Conservation (phyloP, 2,329 filamentous ascomycete genomes). For the Akanthomyces lecanii region DNA sequence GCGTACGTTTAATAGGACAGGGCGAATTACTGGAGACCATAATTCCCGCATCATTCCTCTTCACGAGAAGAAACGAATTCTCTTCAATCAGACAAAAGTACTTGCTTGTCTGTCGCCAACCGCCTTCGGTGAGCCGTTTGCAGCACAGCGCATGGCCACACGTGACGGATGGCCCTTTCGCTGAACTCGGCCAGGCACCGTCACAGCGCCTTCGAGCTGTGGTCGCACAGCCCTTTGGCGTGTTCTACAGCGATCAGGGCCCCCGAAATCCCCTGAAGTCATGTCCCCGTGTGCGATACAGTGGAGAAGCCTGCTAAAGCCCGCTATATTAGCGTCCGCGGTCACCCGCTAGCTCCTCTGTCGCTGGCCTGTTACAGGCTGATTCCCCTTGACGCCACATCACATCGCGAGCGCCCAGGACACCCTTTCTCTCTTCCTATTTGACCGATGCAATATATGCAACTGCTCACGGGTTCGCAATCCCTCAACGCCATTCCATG, state of each 20-base stretch:
- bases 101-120: neutral
- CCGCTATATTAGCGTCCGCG: neutral
- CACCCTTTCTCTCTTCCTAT: neutral
- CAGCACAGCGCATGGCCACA: neutral
- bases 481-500: neutral
- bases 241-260: too few species aligned
- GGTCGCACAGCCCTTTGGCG: neutral
- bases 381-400: slow-evolving; percentile 11
- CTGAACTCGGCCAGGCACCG: neutral
- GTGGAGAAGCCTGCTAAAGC: neutral
- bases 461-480: slow-evolving; percentile 3
- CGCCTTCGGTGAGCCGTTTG: neutral
- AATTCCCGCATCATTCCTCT: too few species aligned
- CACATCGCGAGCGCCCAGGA: neutral
- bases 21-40: too few species aligned
- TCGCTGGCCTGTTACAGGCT: slow-evolving; percentile 1
- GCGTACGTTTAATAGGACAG: neutral
- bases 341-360: slow-evolving; percentile 4
- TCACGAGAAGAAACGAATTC: too few species aligned
- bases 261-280: neutral
- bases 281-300: neutral
- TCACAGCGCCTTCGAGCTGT: neutral
- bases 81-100: neutral
- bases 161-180: neutral
- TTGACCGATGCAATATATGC: neutral